A percentile compares a stretch with the other conserved stretches of the same genome.
These are phyloP conservation scores for Gomphus sp. DNA, from an alignment of 1,284 basidiomycete genomes.

Conservation along the genomic window DNA sequence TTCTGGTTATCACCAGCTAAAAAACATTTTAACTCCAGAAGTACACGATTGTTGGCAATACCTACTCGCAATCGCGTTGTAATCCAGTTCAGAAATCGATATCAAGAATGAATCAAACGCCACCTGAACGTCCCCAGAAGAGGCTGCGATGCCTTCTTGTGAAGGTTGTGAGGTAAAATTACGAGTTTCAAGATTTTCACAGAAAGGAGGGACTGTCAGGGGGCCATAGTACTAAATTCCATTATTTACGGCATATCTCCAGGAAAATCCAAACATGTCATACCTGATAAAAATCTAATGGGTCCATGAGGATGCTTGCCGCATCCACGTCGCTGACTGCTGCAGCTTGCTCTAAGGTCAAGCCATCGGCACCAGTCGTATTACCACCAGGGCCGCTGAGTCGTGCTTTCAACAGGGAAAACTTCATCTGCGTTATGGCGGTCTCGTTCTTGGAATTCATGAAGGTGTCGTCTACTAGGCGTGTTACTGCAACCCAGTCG, in stretches of 20 bases:
- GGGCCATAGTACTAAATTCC: slow-evolving; percentile 33
- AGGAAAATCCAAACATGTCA: not conserved
- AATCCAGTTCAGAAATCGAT: slow-evolving; percentile 35
- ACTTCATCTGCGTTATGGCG: slow-evolving; percentile 30
- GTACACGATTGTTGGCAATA: not conserved
- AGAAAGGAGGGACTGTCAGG: slow-evolving; percentile 36
- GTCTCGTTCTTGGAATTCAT: slow-evolving; percentile 23
- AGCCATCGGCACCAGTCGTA: slow-evolving; percentile 24
- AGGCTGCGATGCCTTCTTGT: slow-evolving; percentile 29
- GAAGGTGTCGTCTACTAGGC: slow-evolving; percentile 32
- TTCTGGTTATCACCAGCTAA: slow-evolving; percentile 18
- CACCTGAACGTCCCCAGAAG: slow-evolving; percentile 21
- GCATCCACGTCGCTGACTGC: slow-evolving; percentile 29
- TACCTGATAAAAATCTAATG: slow-evolving; percentile 40
- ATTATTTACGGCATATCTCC: not conserved
- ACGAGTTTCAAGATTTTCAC: slow-evolving; percentile 35
- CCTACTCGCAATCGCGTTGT: slow-evolving; percentile 31
- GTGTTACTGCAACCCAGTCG: slow-evolving; percentile 41
- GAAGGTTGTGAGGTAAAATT: slow-evolving; percentile 30
- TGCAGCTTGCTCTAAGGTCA: slow-evolving; percentile 26
- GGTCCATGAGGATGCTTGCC: slow-evolving; percentile 38
- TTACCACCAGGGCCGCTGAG: slow-evolving; percentile 33
- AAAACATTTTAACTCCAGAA: not conserved
- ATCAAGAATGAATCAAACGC: slow-evolving; percentile 33
- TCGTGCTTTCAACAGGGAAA: slow-evolving; percentile 31